Conservation (phyloP, 371 early-diverging fungal genomes). For the Blastocladiella emersonii region DNA sequence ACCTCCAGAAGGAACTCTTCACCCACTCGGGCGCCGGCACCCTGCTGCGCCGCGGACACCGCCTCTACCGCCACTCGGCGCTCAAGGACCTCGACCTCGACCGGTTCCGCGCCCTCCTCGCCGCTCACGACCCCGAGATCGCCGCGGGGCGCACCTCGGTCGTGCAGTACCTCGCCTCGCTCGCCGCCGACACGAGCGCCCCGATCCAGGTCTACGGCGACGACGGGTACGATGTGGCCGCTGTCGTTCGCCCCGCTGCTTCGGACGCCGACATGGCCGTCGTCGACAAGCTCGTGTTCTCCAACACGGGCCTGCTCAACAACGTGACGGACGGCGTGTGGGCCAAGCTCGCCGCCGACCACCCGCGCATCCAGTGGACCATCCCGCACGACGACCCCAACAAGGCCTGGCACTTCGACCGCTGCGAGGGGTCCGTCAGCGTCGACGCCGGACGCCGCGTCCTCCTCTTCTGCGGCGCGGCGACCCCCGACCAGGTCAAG, state of each 20-base stretch:
- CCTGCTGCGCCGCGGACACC: constrained; percentile 84
- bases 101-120: constrained; percentile 65
- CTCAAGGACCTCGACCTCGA: constrained; percentile 60
- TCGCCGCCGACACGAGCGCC: constrained; percentile 41
- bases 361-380: constrained; percentile 53
- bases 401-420: constrained; percentile 80
- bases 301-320: constrained; percentile 60
- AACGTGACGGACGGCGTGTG: constrained; percentile 84
- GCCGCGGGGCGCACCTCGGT: constrained; percentile 48
- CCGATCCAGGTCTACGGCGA: constrained; percentile 9
- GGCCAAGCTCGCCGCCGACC: constrained; percentile 59
- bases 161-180: constrained; percentile 52
- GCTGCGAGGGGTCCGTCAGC: constrained; percentile 71
- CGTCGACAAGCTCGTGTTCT: constrained; percentile 66
- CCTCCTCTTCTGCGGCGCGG: constrained; percentile 83
- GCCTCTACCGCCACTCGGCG: constrained; percentile 52
- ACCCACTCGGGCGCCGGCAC: constrained; percentile 94
- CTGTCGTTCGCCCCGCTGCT: constrained; percentile 57
- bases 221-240: constrained; percentile 49
- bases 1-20: constrained; percentile 90
- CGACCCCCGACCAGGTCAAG: constrained; percentile 56
- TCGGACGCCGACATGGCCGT: constrained; percentile 35
- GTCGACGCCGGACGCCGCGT: constrained; percentile 17
- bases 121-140: constrained; percentile 54
- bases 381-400: constrained; percentile 40